phyloP scores from a whole-genome alignment of 2,329 filamentous ascomycete species.

The Tolypocladium tundrense region DNA sequence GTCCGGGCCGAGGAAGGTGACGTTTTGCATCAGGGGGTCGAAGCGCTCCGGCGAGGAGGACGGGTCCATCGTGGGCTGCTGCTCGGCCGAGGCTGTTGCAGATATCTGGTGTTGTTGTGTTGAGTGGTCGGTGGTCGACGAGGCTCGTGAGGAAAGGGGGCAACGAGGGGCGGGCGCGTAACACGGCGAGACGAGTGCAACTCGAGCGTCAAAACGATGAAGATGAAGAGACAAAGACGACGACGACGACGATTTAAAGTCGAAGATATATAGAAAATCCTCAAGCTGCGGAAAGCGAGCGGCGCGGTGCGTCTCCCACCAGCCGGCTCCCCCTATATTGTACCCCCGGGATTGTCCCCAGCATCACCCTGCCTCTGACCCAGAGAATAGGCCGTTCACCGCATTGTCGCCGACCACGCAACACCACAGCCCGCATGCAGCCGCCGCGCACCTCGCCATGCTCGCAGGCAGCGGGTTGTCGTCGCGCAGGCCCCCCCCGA shows the following conservation, averaged over 20 bases:
- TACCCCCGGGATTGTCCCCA: neutral
- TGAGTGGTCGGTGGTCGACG: neutral
- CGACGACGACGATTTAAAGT: neutral
- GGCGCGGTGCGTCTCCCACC: neutral
- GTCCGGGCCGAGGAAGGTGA: slow-evolving; percentile 23
- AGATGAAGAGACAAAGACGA: neutral
- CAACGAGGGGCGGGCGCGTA: slow-evolving; percentile 2
- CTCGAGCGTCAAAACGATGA: neutral
- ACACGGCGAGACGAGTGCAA: neutral
- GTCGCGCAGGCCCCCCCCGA: neutral
- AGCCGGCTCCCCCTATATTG: neutral
- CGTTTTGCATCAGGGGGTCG: slow-evolving; percentile 24
- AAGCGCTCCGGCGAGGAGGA: slow-evolving; percentile 8
- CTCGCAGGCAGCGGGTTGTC: neutral
- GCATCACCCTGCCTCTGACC: neutral
- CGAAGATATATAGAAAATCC: neutral
- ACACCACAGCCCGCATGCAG: neutral
- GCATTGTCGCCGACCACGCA: neutral
- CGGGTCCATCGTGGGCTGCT: slow-evolving; percentile 6
- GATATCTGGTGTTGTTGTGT: neutral
- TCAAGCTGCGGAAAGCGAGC: neutral
- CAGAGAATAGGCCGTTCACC: neutral
- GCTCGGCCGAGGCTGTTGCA: neutral
- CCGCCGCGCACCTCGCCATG: neutral
- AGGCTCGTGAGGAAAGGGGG: neutral